Conservation (phyloP, 345 rosid genomes). For the Rhizophora mangle region DNA sequence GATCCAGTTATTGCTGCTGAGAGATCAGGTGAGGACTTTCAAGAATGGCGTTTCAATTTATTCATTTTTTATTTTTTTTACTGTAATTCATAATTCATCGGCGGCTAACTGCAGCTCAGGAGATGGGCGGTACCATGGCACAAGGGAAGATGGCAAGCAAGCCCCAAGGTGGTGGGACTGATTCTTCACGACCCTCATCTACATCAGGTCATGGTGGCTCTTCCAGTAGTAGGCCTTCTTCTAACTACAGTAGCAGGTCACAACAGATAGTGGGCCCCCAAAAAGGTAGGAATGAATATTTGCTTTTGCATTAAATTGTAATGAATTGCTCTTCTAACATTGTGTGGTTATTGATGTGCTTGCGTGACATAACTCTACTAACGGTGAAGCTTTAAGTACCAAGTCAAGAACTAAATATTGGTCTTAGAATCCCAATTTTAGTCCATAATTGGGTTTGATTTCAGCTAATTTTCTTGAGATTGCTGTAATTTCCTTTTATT, state of each 20-base stretch:
- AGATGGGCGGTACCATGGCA: constrained; percentile 33
- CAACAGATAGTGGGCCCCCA: constrained; percentile 59
- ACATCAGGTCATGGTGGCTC: constrained; percentile 52
- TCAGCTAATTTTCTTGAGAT: neutral
- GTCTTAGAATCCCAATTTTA: neutral
- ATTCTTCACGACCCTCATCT: constrained; percentile 49
- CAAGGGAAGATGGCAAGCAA: constrained; percentile 49
- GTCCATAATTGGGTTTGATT: neutral
- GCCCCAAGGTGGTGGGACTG: constrained; percentile 54
- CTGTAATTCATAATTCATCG: constrained; percentile 10
- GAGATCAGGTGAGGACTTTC: constrained; percentile 43
- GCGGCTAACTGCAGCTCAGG: constrained; percentile 38
- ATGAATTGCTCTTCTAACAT: neutral
- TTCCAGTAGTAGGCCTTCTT: constrained; percentile 66
- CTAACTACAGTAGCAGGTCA: constrained; percentile 65
- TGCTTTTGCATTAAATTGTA: neutral
- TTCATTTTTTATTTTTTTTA: constrained; percentile 8
- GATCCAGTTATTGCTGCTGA: constrained; percentile 36
- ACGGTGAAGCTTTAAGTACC: neutral
- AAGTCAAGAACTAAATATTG: neutral
- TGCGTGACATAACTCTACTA: neutral
- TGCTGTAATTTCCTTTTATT: neutral
- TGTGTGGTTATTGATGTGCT: neutral
- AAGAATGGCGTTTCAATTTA: constrained; percentile 9
- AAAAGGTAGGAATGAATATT: constrained; percentile 46